Conservation (phyloP, 805 yeast species). For the Yarrowia divulgata region DNA sequence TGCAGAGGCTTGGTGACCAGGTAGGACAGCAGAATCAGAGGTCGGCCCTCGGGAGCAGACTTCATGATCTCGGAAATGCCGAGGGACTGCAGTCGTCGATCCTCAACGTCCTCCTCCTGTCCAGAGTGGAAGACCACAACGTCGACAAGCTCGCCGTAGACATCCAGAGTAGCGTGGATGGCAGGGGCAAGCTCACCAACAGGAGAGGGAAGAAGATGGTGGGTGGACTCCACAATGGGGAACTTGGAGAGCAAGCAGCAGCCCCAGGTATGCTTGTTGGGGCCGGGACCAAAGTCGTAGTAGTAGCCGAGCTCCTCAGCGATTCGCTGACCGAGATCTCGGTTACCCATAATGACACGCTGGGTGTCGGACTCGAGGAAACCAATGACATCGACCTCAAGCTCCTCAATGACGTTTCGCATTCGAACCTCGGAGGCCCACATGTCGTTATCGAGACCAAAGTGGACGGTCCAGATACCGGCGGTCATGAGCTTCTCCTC, state of each 20-base stretch:
- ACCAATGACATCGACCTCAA: conserved; percentile 91
- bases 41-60: conserved; percentile 72
- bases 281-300: conserved; percentile 97
- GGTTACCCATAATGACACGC: conserved; percentile 90
- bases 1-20: conserved; percentile 84
- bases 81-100: conserved; percentile 83
- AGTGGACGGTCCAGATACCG: conserved; percentile 98
- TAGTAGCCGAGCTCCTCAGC: conserved; percentile 95
- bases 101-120: conserved; percentile 96
- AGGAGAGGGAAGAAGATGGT: conserved; percentile 92
- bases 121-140: conserved; percentile 98
- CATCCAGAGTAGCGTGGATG: conserved; percentile 91
- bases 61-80: conserved; percentile 78
- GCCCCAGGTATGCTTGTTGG: conserved; percentile 98
- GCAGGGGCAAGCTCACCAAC: conserved; percentile 99
- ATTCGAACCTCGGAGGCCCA: conserved; percentile 95
- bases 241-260: conserved; percentile 89
- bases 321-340: conserved; percentile 88
- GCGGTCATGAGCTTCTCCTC: conserved; percentile 81
- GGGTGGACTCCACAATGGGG: conserved; percentile 90
- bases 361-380: conserved; percentile 92
- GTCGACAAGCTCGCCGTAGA: conserved; percentile 86
- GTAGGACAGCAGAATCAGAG: conserved; percentile 87
- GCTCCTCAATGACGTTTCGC: conserved; percentile 80
- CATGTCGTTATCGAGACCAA: conserved; percentile 96